Evolutionary conservation across 345 rosid genomes (phyloP).

Genomic region (Eutrema japonicum): DNA sequence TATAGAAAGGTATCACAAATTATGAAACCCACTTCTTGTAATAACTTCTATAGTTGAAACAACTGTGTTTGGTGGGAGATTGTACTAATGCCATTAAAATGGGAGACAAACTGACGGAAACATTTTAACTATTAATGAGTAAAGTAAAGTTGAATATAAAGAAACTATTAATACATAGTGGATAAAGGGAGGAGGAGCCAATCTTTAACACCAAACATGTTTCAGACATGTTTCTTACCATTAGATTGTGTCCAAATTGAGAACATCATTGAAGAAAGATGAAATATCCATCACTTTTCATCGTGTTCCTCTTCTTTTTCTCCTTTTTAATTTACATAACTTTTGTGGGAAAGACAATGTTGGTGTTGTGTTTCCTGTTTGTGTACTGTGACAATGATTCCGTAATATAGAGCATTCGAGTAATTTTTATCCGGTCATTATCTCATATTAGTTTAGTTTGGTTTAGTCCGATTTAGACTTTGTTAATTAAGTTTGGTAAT

Average conservation of each 20-base stretch:
- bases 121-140: slow-evolving; percentile 32
- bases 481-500: not conserved
- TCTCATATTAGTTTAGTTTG: not conserved
- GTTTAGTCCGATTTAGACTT: not conserved
- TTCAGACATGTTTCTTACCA: slow-evolving; percentile 46
- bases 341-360: slow-evolving; percentile 34
- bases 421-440: not conserved
- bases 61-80: slow-evolving; percentile 44
- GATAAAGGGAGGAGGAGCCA: slow-evolving; percentile 31
- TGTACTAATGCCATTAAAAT: slow-evolving; percentile 40
- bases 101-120: slow-evolving; percentile 44
- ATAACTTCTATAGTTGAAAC: slow-evolving; percentile 37
- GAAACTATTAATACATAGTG: slow-evolving; percentile 39
- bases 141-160: slow-evolving; percentile 38
- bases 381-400: slow-evolving; percentile 41
- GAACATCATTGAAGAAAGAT: slow-evolving; percentile 35
- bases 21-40: slow-evolving; percentile 41
- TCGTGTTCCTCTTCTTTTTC: slow-evolving; percentile 34
- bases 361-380: slow-evolving; percentile 35
- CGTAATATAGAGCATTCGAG: slow-evolving; percentile 15
- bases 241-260: slow-evolving; percentile 40
- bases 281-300: slow-evolving; percentile 35
- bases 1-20: slow-evolving; percentile 33
- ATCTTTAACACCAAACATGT: slow-evolving; percentile 46
- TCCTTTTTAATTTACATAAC: slow-evolving; percentile 27